These are phyloP conservation scores for Thelonectria blattea DNA, from an alignment of 2,329 filamentous ascomycete species.

Conservation along the genomic window DNA sequence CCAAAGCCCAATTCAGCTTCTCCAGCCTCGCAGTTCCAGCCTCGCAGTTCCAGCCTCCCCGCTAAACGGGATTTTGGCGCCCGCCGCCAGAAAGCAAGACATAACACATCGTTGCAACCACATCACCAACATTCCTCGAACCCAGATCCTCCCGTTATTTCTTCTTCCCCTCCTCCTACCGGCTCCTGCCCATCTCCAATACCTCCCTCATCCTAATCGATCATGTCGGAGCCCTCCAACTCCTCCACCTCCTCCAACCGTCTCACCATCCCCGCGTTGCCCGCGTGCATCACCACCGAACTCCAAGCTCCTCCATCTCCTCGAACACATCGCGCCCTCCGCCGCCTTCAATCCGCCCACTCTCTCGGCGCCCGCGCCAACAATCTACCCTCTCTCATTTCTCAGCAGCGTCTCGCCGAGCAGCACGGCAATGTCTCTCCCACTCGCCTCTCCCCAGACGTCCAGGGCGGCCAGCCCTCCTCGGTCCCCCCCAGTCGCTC, in stretches of 20 bases:
- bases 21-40: constrained; percentile 18
- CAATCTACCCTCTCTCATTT: constrained; percentile 61
- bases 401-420: constrained; percentile 64
- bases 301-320: constrained; percentile 65
- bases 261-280: constrained; percentile 33
- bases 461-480: constrained; percentile 13
- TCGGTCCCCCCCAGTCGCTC: constrained; percentile 45
- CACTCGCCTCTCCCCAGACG: constrained; percentile 30
- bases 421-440: constrained; percentile 47
- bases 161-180: neutral
- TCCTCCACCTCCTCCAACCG: constrained; percentile 26
- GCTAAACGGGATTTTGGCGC: constrained; percentile 19
- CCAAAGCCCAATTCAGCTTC: neutral
- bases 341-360: constrained; percentile 79
- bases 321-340: constrained; percentile 69
- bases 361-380: constrained; percentile 63
- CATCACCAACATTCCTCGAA: neutral
- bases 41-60: constrained; percentile 24
- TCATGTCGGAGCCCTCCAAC: constrained; percentile 29
- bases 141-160: neutral
- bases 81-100: constrained; percentile 3
- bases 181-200: constrained; percentile 4
- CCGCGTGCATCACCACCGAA: constrained; percentile 46
- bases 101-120: neutral
- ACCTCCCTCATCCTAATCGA: constrained; percentile 4